Conservation (phyloP, 225 moss, liverwort and hornwort genomes). For the Neckera pumila region DNA sequence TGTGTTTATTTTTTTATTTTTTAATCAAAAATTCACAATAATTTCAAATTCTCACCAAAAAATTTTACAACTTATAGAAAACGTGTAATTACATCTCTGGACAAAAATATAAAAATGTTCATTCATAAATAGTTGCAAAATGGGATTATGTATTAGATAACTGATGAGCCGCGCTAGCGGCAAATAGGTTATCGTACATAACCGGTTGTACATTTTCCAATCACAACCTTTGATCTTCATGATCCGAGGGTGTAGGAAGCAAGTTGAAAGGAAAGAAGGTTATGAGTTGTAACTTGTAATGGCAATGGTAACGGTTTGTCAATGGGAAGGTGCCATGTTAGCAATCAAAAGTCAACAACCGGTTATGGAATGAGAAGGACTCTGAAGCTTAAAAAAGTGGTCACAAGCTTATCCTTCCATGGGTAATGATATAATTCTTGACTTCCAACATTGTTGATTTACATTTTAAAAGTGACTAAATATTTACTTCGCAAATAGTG, state of each 20-base stretch:
- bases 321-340: no score
- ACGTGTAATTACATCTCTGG: background rate
- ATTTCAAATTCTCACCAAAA: background rate
- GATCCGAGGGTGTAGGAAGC: no score
- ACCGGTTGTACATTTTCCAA: no score
- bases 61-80: background rate
- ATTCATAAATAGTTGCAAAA: background rate
- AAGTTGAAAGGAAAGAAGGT: no score
- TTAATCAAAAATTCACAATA: background rate
- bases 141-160: no score
- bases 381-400: background rate
- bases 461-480: background rate
- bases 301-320: no score
- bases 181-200: no score
- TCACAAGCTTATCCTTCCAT: accelerated
- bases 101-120: background rate
- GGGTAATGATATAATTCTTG: background rate
- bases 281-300: no score
- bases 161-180: no score
- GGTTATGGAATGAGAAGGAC: background rate
- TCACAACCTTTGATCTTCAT: no score
- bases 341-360: no score
- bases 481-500: background rate
- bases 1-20: no score
- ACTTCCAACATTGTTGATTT: background rate